Evolutionary conservation across 2,329 filamentous ascomycete genomes (phyloP), one percentile per base, ranked within the genome.

Genomic region (Alternaria triticimaculans): DNA sequence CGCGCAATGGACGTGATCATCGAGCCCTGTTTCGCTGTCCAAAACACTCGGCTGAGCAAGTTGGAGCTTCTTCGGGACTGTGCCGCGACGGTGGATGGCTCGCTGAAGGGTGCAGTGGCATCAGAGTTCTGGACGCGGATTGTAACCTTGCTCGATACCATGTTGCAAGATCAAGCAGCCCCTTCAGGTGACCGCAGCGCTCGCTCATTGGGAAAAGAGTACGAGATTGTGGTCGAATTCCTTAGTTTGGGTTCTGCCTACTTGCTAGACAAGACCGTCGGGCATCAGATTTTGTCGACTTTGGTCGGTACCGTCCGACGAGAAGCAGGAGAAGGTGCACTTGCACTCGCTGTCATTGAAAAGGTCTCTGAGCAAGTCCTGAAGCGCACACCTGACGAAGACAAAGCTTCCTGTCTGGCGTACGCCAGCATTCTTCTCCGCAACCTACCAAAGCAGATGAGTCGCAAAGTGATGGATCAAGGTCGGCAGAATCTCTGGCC

Each of bases 401-500:
- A 71, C 14, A 65, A 68, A 43, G 37, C 30, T 12, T 62, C 53
- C 8, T 71, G 71, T 41, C 50, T 78, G 33, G 56, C 72, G 2
- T 78, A 71, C 10, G 74, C 80, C 55, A 78, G 77, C 41, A 69
- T 82, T 33, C 77, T 84, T 14, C 68, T 76, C 28, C 66, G 66
- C 15, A 75, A 66, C 18, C 79, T 82, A 30, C 79, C 77, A 7
- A 81, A 43, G 62, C 73, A 82, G 81, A 6, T 86, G 83, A 63
- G 87, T 51, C 72, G 77, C 18, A 71, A 77, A n/a, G 62, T 60
- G 6, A 55, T 93, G 5, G 91, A 93, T 61, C 85, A 87, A 56
- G 89, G 88, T 57, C 84, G 87, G 54, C 87, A 87, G 54, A 85
- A 85, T n/a, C 81, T 94, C 0, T 93, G 90, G 90, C 88, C 88